phyloP scores from a whole-genome alignment of 148 eudicot genomes.

The Amaranthus hypochondriacus region DNA sequence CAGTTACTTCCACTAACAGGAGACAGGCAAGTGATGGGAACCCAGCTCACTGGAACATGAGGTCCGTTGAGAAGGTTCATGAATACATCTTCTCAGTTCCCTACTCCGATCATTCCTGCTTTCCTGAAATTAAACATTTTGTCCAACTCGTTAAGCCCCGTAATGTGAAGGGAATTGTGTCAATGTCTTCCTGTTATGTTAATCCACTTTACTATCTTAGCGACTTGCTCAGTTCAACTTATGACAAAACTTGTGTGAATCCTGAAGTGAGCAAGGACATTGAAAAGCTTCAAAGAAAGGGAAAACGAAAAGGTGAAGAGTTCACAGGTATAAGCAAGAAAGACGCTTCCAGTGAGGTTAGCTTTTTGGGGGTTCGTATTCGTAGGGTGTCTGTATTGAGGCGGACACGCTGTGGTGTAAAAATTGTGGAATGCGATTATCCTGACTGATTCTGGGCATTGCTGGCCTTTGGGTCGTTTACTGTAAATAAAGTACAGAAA shows the following conservation, averaged over 20 bases:
- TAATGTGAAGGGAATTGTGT: constrained; percentile 66
- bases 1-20: constrained; percentile 15
- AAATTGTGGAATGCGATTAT: constrained; percentile 39
- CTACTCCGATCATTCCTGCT: constrained; percentile 74
- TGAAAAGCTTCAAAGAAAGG: constrained; percentile 26
- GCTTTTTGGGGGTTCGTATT: constrained; percentile 30
- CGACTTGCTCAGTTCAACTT: constrained; percentile 37
- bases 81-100: constrained; percentile 61
- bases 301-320: constrained; percentile 13
- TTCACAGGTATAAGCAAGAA: constrained; percentile 24
- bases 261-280: constrained; percentile 19
- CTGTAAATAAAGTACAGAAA: neutral
- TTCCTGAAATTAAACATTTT: constrained; percentile 58
- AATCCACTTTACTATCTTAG: constrained; percentile 57
- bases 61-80: constrained; percentile 42
- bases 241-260: constrained; percentile 19
- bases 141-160: constrained; percentile 46
- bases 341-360: constrained; percentile 27
- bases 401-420: constrained; percentile 45
- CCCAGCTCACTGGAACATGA: constrained; percentile 22
- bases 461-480: constrained; percentile 2
- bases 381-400: constrained; percentile 44
- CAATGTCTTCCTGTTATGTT: constrained; percentile 50
- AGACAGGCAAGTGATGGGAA: neutral
- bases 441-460: constrained; percentile 9